Percentiles rank a stretch among this genome's conserved stretches.
Evolutionary conservation across 495 filamentous ascomycete genomes (phyloP).

Genomic region (Penicillium cinerascens): DNA sequence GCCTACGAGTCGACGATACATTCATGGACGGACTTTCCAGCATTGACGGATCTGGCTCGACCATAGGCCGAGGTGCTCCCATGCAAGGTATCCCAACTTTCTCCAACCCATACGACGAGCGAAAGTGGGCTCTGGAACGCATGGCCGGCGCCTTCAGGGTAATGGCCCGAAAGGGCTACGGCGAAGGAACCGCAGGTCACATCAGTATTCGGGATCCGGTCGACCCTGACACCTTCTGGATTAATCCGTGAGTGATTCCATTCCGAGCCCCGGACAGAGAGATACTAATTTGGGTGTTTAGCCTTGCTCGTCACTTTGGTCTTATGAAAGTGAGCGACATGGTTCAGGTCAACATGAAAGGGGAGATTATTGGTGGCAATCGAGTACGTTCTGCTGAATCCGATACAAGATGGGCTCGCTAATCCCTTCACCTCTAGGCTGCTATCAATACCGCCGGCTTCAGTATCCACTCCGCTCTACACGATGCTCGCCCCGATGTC

Average conservation of each 20-base stretch:
- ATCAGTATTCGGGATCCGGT: constrained; percentile 30
- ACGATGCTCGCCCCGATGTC: constrained; percentile 27
- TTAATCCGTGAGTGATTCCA: constrained; percentile 26
- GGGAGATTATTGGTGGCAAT: constrained; percentile 39
- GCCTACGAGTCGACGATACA: too few species aligned
- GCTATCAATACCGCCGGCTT: constrained; percentile 53
- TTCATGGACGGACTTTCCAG: too few species aligned
- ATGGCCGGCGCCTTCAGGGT: constrained; percentile 37
- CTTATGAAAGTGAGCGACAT: constrained; percentile 32
- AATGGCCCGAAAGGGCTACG: constrained; percentile 23
- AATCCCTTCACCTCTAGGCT: too few species aligned
- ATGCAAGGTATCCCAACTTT: neutral
- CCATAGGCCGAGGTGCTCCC: too few species aligned
- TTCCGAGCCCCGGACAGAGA: constrained; percentile 5
- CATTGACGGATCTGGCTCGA: too few species aligned
- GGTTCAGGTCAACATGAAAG: constrained; percentile 25
- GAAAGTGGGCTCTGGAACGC: constrained; percentile 48
- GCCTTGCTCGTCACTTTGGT: constrained; percentile 29
- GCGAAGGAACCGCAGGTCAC: constrained; percentile 31
- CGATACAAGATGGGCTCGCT: too few species aligned
- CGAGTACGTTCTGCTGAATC: constrained; percentile 5
- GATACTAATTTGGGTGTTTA: constrained; percentile 27
- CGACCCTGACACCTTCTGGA: constrained; percentile 51
- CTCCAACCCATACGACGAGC: constrained; percentile 9
- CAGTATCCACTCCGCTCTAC: constrained; percentile 46